phyloP scores from a whole-genome alignment of 2,329 filamentous ascomycete species.

The Mycocentrospora acerina region DNA sequence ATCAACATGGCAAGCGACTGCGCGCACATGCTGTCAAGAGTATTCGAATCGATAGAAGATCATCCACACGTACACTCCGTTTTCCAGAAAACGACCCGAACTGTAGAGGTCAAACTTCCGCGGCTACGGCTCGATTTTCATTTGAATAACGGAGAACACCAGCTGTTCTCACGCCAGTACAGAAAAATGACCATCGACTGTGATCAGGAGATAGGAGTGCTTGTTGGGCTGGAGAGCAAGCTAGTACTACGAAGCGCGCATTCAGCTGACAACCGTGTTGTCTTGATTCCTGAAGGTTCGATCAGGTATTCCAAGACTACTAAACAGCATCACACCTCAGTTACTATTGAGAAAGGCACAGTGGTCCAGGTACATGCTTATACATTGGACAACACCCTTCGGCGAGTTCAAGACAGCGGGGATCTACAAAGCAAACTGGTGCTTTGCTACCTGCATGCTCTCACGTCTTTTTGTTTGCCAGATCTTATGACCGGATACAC shows the following conservation, averaged over 20 bases:
- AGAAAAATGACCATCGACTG: conserved; percentile 28
- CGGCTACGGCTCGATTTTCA: conserved; percentile 16
- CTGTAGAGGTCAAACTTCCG: conserved; percentile 17
- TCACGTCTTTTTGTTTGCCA: conserved; percentile 55
- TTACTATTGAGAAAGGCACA: conserved; percentile 14
- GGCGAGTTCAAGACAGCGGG: conserved; percentile 54
- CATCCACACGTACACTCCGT: conserved; percentile 16
- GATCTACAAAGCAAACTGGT: conserved; percentile 55
- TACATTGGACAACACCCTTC: conserved; percentile 52
- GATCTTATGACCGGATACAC: conserved; percentile 54
- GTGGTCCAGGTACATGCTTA: conserved; percentile 47
- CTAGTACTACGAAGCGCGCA: conserved; percentile 17
- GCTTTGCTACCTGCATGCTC: conserved; percentile 54
- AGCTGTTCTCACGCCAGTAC: conserved; percentile 29
- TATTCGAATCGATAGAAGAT: conserved; percentile 21
- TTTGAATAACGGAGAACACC: background rate
- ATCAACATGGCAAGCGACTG: conserved; percentile 12
- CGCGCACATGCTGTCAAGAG: conserved; percentile 8
- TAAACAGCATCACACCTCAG: conserved; percentile 7
- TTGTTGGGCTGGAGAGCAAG: conserved; percentile 26
- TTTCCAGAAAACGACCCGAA: conserved; percentile 2
- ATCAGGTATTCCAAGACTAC: conserved; percentile 7
- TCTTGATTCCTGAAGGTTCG: conserved; percentile 36
- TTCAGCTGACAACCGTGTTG: conserved; percentile 30
- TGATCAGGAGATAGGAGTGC: conserved; percentile 23